Base-by-base conservation (phyloP, 495 filamentous ascomycete genomes). In the Aspergillus mulundensis region DNA sequence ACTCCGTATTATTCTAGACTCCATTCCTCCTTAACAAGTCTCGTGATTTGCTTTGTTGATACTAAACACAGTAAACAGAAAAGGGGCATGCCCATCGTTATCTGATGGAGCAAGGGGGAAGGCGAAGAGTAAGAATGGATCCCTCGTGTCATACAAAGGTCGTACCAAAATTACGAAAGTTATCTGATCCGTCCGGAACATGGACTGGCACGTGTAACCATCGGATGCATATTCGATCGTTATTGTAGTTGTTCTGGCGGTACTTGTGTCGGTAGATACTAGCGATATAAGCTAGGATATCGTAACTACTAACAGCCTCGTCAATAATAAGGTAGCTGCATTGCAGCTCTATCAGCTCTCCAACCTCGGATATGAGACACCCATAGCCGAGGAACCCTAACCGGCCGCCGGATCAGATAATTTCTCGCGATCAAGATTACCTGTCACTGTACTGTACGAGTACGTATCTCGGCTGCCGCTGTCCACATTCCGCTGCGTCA, bases 361-460 rank as follows among this genome's bases (percentile, higher is more conserved):
- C 32, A 36, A 36, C 32, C 30, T 50, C 30, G 32, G 47, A 42
- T 14, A 24, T 8, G 2, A 36, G 32, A 36, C 2, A 38, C 20
- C 40, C 34, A 34, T 50, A 39, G 19, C 38, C 48, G 11, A 47
- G 36, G 40, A 19, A 32, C 19, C 52, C 14, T 15, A 36, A 36
- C 28, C 50, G 61, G 25, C n/a, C 49, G 36, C 58, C 59, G 57
- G 62, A 65, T 65, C 62, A 62, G 63, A 64, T 64, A 4, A 40
- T 65, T 60, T 60, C 61, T 65, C 46, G 41, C 28, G 28, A 30
- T 30, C 4, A 10, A 7, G 32, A 2, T 48, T 53, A 53, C 47
- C 48, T 24, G 48, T 50, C 38, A 38, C 32, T 36, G 7, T 38
- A 7, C 25, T 4, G 25, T 3, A 28, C 25, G 8, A 28, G 3